Conservation (phyloP, 1,284 basidiomycete genomes). For the Meira miltonrushii region DNA sequence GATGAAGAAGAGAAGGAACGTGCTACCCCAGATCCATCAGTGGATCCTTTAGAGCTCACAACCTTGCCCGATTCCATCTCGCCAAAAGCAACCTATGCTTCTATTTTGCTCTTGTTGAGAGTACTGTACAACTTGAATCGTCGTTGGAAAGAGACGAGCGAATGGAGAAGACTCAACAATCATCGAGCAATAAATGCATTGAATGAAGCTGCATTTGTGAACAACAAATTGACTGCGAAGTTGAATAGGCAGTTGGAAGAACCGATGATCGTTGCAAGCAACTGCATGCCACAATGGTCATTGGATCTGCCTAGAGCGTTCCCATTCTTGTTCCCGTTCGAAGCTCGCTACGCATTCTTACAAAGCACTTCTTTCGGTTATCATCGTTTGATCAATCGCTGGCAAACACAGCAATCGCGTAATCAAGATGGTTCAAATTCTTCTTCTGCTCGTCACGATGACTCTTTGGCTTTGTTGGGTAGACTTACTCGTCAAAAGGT, state of each 20-base stretch:
- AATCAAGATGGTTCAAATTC: constrained; percentile 49
- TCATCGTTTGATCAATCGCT: constrained; percentile 86
- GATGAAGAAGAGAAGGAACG: constrained; percentile 6
- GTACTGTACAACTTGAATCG: constrained; percentile 75
- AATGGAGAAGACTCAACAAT: not conserved
- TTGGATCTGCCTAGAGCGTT: constrained; percentile 87
- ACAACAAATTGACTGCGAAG: constrained; percentile 97
- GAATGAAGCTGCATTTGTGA: constrained; percentile 76
- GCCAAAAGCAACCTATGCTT: constrained; percentile 75
- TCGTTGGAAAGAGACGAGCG: constrained; percentile 57
- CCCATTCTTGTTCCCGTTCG: constrained; percentile 97
- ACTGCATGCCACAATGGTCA: constrained; percentile 94
- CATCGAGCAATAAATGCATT: constrained; percentile 1
- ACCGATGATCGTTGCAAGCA: constrained; percentile 96
- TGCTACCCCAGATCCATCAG: constrained; percentile 29
- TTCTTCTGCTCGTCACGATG: constrained; percentile 49
- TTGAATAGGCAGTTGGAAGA: constrained; percentile 96
- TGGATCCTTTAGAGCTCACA: constrained; percentile 5
- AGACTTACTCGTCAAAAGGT: constrained; percentile 93
- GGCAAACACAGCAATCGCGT: constrained; percentile 65
- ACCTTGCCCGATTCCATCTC: constrained; percentile 67
- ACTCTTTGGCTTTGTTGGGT: constrained; percentile 82
- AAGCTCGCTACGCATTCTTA: constrained; percentile 90
- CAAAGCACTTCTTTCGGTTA: constrained; percentile 97
- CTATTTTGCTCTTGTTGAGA: constrained; percentile 81